Evolutionary conservation across 116 monocot genomes (phyloP), one percentile per base, ranked within the genome.

Genomic region (Phalaenopsis hybrid): DNA sequence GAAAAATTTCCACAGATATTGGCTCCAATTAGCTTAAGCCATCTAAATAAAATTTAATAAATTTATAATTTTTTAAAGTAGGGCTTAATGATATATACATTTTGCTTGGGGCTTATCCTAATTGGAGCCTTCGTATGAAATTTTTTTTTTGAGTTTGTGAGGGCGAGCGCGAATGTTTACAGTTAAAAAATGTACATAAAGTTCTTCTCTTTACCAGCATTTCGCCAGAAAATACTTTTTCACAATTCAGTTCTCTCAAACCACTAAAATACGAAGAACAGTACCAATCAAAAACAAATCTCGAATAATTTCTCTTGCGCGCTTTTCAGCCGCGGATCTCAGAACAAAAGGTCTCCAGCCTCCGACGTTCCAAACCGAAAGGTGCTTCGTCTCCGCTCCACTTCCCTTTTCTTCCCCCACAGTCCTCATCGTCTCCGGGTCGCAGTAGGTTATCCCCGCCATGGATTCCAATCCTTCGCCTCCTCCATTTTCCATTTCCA

Each of bases 391-490:
- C 44, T 5, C 46, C 46, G 5, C 75, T n/a, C 8, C 21, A 8
- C 75, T n/a, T 2, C 11, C 23, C 5, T 75, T 46, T 9, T 15
- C 21, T 16, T 75, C 78, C 46, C 37, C 51, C 8, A 34, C 76
- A 48, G 18, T 20, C 28, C 31, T 37, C 48, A 5, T 61, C 8
- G 61, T 65, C 55, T 78, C 82, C 18, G 52, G 20, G 57, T 85
- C 69, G 85, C 92, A 92, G 68, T 87, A 85, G 23, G 82, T 65
- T 51, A 90, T 87, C 18, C 81, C 88, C 41, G 84, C 85, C 77
- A 90, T 51, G 2, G 89, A 78, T 11, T 74, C 87, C 45, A 90
- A 61, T 4, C 82, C 90, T 16, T 85, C 84, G 50, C 25, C 57
- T 18, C 81, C 61, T 37, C 82, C 86, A 10, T 74, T 79, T 6